Base-by-base conservation (phyloP, 2,329 filamentous ascomycete species). In the Aspergillus sp. region DNA sequence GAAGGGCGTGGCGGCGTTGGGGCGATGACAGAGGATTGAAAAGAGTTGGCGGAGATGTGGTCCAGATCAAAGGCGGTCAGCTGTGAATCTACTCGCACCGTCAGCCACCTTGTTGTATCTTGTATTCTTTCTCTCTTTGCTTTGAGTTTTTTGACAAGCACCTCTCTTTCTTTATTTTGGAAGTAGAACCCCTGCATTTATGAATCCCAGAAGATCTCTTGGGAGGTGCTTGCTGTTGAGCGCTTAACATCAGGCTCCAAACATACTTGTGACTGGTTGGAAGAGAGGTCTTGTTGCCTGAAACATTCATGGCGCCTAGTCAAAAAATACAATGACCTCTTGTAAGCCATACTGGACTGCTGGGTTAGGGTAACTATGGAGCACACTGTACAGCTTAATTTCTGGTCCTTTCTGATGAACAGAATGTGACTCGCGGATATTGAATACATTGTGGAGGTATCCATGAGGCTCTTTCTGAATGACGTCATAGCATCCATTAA, bases 1-100 rank as follows among this genome's bases (percentile, higher is more conserved):
- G 54, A 57, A 61, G 55, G 58, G 58, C 59, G 64, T 60, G 60
- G 64, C 61, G 61, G 27, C 27, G 27, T 30, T 63, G 61, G 61
- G 59, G 61, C 58, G 61, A 56, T 30, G 27, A 30, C 27, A 4
- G 27, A 30, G 9, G 27, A 44, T 42, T 54, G 54, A 51, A 51
- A 57, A 61, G 55, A 57, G 58, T 58, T 60, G 61, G 64, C 61
- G 61, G 27, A 30, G 27, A 30, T 63, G 61, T 60, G 59, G 61
- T 30, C 27, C 27, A 30, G 27, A 30, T 30, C 58, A 59, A 56
- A 63, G 55, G 61, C 61, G 63, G 59, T 62, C 53, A 62, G 51
- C 24, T 37, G 34, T 2, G 34, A 19, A 20, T 42, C 17, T 42
- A 42, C 9, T 11, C 19, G 17, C n/a, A 30, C 27, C 8, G 27